A percentile compares a stretch with the other conserved stretches of the same genome.
phyloP scores from a whole-genome alignment of 2,329 filamentous ascomycete species.

The Dactylonectria estremocensis region DNA sequence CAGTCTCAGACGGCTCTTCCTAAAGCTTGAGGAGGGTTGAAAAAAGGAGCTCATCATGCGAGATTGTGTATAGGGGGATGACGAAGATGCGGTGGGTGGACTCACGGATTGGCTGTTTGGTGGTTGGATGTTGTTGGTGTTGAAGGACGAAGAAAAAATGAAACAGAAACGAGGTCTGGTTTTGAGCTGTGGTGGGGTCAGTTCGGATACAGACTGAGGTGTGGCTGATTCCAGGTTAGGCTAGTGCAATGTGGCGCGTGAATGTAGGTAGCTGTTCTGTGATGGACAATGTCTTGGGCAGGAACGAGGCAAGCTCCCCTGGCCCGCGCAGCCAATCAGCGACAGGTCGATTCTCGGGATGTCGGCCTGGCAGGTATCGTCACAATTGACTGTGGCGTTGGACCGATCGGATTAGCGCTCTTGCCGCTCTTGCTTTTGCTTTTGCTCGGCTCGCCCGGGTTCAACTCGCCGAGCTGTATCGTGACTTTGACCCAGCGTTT shows the following conservation, averaged over 20 bases:
- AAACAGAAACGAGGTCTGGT: conserved; percentile 36
- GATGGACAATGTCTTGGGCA: too few species aligned
- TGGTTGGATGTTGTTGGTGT: conserved; percentile 16
- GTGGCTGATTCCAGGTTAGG: not conserved
- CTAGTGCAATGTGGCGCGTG: not conserved
- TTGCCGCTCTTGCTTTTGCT: not conserved
- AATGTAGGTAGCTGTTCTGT: too few species aligned
- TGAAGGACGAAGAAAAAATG: conserved; percentile 37
- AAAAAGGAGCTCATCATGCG: conserved; percentile 60
- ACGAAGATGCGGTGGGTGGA: not conserved
- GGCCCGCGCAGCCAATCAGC: conserved; percentile 33
- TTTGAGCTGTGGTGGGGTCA: conserved; percentile 34
- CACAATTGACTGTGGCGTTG: conserved; percentile 1
- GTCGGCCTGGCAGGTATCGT: conserved; percentile 14
- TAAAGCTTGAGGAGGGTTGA: conserved; percentile 57
- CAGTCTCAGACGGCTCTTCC: conserved; percentile 66
- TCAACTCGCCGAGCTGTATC: too few species aligned
- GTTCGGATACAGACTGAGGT: not conserved
- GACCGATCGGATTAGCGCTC: too few species aligned
- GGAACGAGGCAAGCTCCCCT: conserved; percentile 17
- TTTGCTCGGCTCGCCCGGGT: not conserved
- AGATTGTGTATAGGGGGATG: conserved; percentile 39
- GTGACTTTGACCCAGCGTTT: too few species aligned
- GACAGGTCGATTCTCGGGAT: conserved; percentile 22
- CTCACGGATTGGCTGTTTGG: conserved; percentile 1